phyloP scores from a whole-genome alignment of 176 grass and related monocot species.

The Aegilops sharonensis region DNA sequence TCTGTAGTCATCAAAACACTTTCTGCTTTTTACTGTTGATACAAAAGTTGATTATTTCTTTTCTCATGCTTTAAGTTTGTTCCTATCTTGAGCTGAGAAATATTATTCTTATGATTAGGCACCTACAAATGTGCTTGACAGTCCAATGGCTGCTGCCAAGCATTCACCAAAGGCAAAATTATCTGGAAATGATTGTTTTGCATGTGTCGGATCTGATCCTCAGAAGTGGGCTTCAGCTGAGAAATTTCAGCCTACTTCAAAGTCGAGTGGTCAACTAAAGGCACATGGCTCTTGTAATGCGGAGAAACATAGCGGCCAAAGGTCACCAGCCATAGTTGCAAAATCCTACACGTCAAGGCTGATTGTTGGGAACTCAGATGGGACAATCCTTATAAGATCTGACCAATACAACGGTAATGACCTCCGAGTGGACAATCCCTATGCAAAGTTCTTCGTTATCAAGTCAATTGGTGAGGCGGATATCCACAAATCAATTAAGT shows the following conservation, averaged over 20 bases:
- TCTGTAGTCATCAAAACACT: background rate
- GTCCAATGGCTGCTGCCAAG: conserved; percentile 25
- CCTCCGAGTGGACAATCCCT: conserved; percentile 60
- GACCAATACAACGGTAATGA: conserved; percentile 64
- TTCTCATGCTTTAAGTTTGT: background rate
- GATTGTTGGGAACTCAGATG: conserved; percentile 22
- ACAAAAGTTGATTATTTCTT: background rate
- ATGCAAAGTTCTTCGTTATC: conserved; percentile 92
- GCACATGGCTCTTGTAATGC: conserved; percentile 8
- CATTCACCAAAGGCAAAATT: conserved; percentile 25
- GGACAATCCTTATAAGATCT: conserved; percentile 53
- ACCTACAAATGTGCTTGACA: conserved; percentile 26
- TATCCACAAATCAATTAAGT: conserved; percentile 84
- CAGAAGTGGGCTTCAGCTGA: conserved; percentile 51
- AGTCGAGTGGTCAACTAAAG: conserved; percentile 1
- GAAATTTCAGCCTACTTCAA: conserved; percentile 49
- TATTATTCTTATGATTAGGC: conserved; percentile 17
- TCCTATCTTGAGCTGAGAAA: conserved; percentile 9
- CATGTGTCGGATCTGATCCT: conserved; percentile 36
- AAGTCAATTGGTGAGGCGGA: conserved; percentile 82
- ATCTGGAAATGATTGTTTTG: conserved; percentile 34
- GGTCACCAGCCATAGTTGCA: conserved; percentile 21
- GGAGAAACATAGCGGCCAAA: conserved; percentile 29
- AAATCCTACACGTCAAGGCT: conserved; percentile 57
- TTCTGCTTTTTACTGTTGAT: background rate